Evolutionary conservation across 2,329 filamentous ascomycete species (phyloP).

Genomic region (Peltaster fructicola): DNA sequence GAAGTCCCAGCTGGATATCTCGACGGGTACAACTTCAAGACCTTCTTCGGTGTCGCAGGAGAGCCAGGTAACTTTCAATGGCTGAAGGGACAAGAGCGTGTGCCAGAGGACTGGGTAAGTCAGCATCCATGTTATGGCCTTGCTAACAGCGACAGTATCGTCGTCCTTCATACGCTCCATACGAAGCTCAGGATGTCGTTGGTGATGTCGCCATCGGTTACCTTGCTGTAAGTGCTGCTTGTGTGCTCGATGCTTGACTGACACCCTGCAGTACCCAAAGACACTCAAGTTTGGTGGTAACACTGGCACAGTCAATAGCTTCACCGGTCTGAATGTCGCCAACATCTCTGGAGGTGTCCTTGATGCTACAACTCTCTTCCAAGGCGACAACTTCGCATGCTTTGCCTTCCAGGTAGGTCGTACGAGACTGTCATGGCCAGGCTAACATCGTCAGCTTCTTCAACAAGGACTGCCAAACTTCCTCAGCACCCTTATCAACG

Average conservation of each 20-base stretch:
- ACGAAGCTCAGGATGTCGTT: constrained; percentile 13
- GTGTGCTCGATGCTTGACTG: no score
- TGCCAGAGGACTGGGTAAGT: constrained; percentile 24
- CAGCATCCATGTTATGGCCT: constrained; percentile 8
- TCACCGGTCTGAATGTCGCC: constrained; percentile 16
- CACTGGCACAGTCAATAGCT: constrained; percentile 18
- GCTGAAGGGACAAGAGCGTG: constrained; percentile 20
- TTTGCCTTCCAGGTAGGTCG: constrained; percentile 21
- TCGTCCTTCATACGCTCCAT: constrained; percentile 18
- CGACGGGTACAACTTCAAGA: constrained; percentile 21
- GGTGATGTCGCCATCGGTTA: constrained; percentile 14
- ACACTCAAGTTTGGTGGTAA: constrained; percentile 20
- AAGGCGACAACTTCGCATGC: constrained; percentile 31
- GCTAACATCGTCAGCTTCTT: constrained; percentile 7
- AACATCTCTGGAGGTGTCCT: constrained; percentile 14
- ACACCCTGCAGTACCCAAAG: constrained; percentile 13
- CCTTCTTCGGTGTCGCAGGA: constrained; percentile 22
- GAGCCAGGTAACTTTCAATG: constrained; percentile 13
- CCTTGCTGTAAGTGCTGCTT: constrained; percentile 5
- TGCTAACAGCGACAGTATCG: no score
- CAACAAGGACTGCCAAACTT: constrained; percentile 19
- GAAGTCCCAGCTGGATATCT: constrained; percentile 21
- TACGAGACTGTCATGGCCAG: no score
- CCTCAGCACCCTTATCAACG: constrained; percentile 5
- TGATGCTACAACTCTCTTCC: constrained; percentile 2